These are phyloP conservation scores for Erodium moschatum DNA, from an alignment of 441 rosid species.

Conservation along the genomic window DNA sequence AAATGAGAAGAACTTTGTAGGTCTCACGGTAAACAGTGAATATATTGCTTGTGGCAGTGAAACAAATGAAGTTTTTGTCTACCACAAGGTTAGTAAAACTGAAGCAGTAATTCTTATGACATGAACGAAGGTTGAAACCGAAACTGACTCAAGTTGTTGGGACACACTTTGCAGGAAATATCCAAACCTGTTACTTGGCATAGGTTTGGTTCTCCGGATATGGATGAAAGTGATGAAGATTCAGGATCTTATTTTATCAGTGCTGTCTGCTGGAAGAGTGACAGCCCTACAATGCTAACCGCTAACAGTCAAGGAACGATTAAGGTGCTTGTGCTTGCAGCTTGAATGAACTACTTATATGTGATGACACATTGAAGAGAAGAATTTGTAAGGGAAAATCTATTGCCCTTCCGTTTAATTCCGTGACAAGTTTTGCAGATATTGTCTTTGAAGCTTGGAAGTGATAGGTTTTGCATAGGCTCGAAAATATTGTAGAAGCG, in stretches of 20 bases:
- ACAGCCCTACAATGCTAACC: conserved; percentile 80
- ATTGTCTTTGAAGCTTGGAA: not conserved
- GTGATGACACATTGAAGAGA: not conserved
- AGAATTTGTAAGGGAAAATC: not conserved
- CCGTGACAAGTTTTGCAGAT: not conserved
- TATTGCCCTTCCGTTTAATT: not conserved
- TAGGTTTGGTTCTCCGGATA: conserved; percentile 79
- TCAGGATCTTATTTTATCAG: conserved; percentile 85
- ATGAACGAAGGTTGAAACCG: not conserved
- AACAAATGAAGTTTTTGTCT: conserved; percentile 88
- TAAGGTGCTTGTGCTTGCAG: conserved; percentile 79
- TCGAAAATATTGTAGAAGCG: not conserved
- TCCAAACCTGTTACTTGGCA: conserved; percentile 78
- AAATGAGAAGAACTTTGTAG: conserved; percentile 94
- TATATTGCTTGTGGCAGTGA: conserved; percentile 94
- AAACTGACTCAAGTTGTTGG: conserved; percentile 10
- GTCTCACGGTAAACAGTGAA: conserved; percentile 77
- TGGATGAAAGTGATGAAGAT: conserved; percentile 81
- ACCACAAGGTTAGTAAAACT: conserved; percentile 65
- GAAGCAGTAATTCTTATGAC: not conserved
- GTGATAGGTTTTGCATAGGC: not conserved
- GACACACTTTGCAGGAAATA: conserved; percentile 53
- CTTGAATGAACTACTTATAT: conserved; percentile 30
- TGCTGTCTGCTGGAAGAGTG: conserved; percentile 98
- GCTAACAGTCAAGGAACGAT: conserved; percentile 99